These are phyloP conservation scores for Fistulina hepatica DNA, from an alignment of 1,284 basidiomycete species.

Conservation along the genomic window DNA sequence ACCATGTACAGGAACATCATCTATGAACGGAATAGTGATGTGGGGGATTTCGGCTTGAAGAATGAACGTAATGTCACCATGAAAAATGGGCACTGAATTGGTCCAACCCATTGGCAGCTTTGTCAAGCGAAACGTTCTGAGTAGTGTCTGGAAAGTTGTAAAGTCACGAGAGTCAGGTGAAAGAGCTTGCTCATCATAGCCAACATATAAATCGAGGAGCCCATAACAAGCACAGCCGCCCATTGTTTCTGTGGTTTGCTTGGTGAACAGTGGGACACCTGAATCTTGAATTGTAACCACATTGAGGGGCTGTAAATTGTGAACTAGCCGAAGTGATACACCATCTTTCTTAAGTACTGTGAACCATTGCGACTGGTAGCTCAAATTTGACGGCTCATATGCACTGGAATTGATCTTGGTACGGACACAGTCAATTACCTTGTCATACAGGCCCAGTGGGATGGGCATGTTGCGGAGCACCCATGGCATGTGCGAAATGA, in stretches of 20 bases:
- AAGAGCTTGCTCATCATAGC: constrained; percentile 10
- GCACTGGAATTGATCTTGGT: constrained; percentile 24
- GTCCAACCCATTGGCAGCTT: no score
- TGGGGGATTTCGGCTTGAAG: constrained; percentile 19
- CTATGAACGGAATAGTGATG: constrained; percentile 18
- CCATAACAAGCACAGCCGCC: neutral
- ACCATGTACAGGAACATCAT: constrained; percentile 19
- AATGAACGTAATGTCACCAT: constrained; percentile 20
- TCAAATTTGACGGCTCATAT: constrained; percentile 23
- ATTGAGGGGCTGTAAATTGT: constrained; percentile 25
- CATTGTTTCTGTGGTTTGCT: constrained; percentile 6
- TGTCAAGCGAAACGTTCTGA: no score
- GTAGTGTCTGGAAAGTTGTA: constrained; percentile 24
- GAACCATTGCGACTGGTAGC: constrained; percentile 23
- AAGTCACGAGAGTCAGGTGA: constrained; percentile 20
- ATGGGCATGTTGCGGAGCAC: constrained; percentile 19
- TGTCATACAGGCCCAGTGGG: constrained; percentile 19
- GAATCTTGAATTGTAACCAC: constrained; percentile 22
- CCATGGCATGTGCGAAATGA: constrained; percentile 22
- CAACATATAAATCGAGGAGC: neutral
- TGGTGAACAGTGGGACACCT: constrained; percentile 1
- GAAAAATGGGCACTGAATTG: constrained; percentile 22
- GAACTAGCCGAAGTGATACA: constrained; percentile 19
- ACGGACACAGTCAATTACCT: constrained; percentile 23
- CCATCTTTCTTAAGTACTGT: constrained; percentile 24